These are phyloP conservation scores for Candida germanica DNA, from an alignment of 805 yeast species.

Conservation along the genomic window DNA sequence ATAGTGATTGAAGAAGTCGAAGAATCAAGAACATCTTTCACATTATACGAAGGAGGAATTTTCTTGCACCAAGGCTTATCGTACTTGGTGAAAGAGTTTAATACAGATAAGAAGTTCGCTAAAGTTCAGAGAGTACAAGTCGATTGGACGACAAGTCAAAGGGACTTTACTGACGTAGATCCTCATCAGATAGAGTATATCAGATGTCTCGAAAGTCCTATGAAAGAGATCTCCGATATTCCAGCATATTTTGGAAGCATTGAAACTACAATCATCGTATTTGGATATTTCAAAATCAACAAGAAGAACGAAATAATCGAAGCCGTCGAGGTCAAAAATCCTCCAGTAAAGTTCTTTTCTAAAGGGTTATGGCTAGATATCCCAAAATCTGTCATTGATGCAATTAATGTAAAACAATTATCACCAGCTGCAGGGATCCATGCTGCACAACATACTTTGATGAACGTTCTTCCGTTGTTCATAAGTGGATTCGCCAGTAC, in stretches of 20 bases:
- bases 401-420: constrained; percentile 54
- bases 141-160: constrained; percentile 88
- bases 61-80: constrained; percentile 93
- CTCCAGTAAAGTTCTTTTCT: constrained; percentile 66
- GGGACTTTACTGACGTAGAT: constrained; percentile 93
- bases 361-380: constrained; percentile 93
- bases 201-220: constrained; percentile 43
- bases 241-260: constrained; percentile 79
- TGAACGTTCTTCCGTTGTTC: constrained; percentile 72
- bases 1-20: constrained; percentile 85
- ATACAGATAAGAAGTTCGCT: constrained; percentile 75
- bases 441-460: constrained; percentile 89
- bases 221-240: constrained; percentile 26
- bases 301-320: constrained; percentile 77
- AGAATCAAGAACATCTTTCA: constrained; percentile 82
- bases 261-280: constrained; percentile 69
- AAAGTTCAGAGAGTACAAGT: constrained; percentile 86
- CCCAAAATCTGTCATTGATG: constrained; percentile 59
- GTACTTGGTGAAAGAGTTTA: constrained; percentile 80
- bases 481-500: constrained; percentile 65
- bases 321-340: constrained; percentile 87
- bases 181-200: constrained; percentile 70
- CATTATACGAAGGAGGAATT: constrained; percentile 88
- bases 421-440: constrained; percentile 91
- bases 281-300: constrained; percentile 90